Evolutionary conservation across 202 grass and related monocot genomes (phyloP).

Genomic region (Eragrostis tef): DNA sequence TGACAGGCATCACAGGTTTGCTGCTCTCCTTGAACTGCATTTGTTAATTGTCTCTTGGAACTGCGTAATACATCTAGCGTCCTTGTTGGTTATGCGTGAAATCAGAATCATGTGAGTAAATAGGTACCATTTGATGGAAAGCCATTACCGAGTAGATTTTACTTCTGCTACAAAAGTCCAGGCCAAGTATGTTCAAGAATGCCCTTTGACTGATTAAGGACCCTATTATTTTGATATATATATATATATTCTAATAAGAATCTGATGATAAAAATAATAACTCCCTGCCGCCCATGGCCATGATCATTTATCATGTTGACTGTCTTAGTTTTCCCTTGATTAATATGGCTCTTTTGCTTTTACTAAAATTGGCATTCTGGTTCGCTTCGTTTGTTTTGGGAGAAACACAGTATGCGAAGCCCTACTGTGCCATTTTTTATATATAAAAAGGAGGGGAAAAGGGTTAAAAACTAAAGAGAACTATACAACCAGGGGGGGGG

Average conservation of each 20-base stretch:
- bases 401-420: too few species aligned
- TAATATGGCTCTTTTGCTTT: constrained; percentile 5
- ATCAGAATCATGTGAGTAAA: not conserved
- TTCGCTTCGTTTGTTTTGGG: not conserved
- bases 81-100: not conserved
- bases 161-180: not conserved
- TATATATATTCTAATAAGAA: not conserved
- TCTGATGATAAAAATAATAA: not conserved
- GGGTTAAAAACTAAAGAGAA: too few species aligned
- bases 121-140: not conserved
- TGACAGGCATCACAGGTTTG: constrained; percentile 59
- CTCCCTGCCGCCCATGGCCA: too few species aligned
- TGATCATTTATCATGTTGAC: not conserved
- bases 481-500: too few species aligned
- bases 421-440: too few species aligned
- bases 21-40: constrained; percentile 25
- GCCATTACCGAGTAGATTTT: constrained; percentile 22
- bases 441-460: too few species aligned
- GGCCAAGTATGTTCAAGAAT: not conserved
- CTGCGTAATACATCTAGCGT: constrained; percentile 5
- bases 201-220: not conserved
- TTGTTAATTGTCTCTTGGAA: not conserved
- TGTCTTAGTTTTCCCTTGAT: not conserved
- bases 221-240: constrained; percentile 9
- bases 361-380: not conserved